phyloP scores from a whole-genome alignment of 768 basidiomycete species.

The Suillus subalutaceus region DNA sequence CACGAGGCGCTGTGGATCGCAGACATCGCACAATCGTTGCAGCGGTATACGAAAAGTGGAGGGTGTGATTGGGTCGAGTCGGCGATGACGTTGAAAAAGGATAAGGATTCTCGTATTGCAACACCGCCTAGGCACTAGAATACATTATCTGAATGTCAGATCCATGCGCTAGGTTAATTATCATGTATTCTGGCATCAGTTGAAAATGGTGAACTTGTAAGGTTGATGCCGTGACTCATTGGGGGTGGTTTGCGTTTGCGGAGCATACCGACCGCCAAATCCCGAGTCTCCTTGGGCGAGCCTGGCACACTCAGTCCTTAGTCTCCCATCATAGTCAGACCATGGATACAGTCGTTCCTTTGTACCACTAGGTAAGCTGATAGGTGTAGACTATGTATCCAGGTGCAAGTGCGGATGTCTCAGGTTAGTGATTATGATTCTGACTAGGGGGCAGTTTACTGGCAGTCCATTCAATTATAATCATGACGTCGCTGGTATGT shows the following conservation, averaged over 20 bases:
- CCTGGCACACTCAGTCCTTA: neutral
- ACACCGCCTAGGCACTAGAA: neutral
- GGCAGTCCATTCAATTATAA: neutral
- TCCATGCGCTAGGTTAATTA: no score
- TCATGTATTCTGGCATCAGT: no score
- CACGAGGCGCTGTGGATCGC: neutral
- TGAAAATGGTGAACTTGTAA: neutral
- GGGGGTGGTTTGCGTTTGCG: no score
- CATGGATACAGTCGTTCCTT: neutral
- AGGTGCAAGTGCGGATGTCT: neutral
- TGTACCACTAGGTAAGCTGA: neutral
- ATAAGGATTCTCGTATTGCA: neutral
- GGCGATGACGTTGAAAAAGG: neutral
- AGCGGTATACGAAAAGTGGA: neutral
- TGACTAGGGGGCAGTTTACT: neutral
- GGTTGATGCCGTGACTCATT: neutral
- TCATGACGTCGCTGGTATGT: neutral
- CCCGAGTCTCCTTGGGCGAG: neutral
- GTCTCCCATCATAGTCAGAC: neutral
- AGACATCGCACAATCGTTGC: neutral
- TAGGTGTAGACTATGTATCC: neutral
- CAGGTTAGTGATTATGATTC: constrained; percentile 2
- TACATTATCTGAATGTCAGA: neutral
- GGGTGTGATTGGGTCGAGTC: neutral
- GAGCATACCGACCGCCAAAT: neutral